Evolutionary conservation across 805 yeast genomes (phyloP), one percentile per base, ranked within the genome.

Genomic region (Candida tallmaniae): DNA sequence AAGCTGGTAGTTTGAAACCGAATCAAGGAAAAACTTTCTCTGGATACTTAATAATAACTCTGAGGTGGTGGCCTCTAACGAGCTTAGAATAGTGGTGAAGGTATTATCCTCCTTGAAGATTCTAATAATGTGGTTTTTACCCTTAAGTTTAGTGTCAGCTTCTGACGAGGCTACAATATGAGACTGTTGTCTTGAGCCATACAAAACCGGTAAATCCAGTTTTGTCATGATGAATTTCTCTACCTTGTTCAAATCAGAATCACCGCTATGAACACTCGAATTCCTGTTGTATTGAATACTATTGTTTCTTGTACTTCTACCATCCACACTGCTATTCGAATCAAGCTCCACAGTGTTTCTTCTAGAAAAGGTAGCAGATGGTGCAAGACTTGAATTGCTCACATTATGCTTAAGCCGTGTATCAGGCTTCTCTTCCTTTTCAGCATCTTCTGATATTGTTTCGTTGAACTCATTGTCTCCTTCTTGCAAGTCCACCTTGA

Each of bases 31-130:
- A 50, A 88, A 83, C 57, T 90, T 89, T 40, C 83, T 76, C 43
- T 83, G 84, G 16, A 87, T 73, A 31, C 74, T 70, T 21, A 74
- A 76, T 25, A 90, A 64, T 34, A 93, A 62, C 31, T 87, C 95
- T 6, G 77, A 71, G 0, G 87, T 84, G 0, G 90, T 76, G 2
- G 88, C 83, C 38, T 82, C 84, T 22, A 83, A 69, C 0, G 90
- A 76, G 51, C 95, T 81, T 11, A 88, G 77, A 14, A 90, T 62
- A 1, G 96, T 85, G 11, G 93, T 83, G 44, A 87, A 85, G 8
- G 88, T 83, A 47, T 87, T 89, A 38, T 85, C 95, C 34, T 78
- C 83, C 39, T 83, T 78, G 62, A 83, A 88, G 2, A 90, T 80
- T 40, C 95, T 77, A 15, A 90, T 65, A 41, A 69, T 73, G 45